A percentile compares a stretch with the other conserved stretches of the same genome.
These are phyloP conservation scores for Fusarium transvaalense DNA, from an alignment of 2,329 filamentous ascomycete genomes.

Conservation along the genomic window DNA sequence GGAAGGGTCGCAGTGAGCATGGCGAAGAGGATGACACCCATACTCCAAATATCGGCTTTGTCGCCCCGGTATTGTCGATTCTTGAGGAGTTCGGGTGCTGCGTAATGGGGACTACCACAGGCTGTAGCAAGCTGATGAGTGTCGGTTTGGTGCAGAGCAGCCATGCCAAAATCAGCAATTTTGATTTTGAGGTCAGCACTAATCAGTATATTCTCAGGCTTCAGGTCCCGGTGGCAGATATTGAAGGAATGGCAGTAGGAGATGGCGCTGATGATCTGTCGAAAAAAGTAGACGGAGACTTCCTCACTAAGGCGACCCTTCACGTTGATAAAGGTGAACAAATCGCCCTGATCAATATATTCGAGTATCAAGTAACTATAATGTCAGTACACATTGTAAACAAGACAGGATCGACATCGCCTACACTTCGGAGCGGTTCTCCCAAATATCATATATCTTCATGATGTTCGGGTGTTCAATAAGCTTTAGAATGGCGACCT, in stretches of 20 bases:
- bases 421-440: conserved; percentile 94
- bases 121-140: conserved; percentile 86
- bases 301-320: conserved; percentile 81
- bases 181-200: conserved; percentile 83
- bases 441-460: conserved; percentile 96
- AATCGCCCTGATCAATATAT: conserved; percentile 82
- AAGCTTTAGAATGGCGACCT: conserved; percentile 97
- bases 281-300: conserved; percentile 85
- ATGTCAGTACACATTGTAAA: conserved; percentile 19
- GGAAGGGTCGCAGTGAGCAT: conserved; percentile 87
- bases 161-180: conserved; percentile 98
- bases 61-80: conserved; percentile 84
- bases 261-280: conserved; percentile 92
- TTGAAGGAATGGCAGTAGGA: conserved; percentile 94
- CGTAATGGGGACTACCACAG: conserved; percentile 97
- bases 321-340: conserved; percentile 87
- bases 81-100: conserved; percentile 89
- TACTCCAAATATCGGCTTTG: conserved; percentile 93
- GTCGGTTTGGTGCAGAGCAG: conserved; percentile 84
- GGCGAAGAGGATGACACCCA: conserved; percentile 89
- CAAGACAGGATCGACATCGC: not conserved
- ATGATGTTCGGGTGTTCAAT: conserved; percentile 96
- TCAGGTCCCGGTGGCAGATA: conserved; percentile 95
- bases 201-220: conserved; percentile 96
- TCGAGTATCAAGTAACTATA: conserved; percentile 92